phyloP scores from a whole-genome alignment of 345 rosid genomes.

The Geranium rotundifolium region DNA sequence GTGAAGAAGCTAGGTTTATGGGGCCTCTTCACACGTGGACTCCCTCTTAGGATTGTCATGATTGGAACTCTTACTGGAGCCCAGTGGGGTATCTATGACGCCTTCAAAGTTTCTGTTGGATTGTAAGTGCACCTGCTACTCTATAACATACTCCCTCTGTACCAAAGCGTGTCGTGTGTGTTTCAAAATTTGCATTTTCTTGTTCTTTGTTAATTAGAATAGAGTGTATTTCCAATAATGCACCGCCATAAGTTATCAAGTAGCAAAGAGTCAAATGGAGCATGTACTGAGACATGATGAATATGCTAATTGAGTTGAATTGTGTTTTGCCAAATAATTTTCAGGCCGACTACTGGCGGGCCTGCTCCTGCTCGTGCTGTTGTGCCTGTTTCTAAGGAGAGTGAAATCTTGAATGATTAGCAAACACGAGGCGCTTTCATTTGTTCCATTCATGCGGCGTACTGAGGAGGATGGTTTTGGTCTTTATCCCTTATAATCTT shows the following conservation, averaged over 20 bases:
- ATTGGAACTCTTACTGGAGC: conserved; percentile 91
- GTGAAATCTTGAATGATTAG: too few relatives aligned
- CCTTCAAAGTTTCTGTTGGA: conserved; percentile 84
- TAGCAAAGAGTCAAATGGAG: too few relatives aligned
- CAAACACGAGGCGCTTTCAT: too few relatives aligned
- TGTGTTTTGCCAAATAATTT: conserved; percentile 3
- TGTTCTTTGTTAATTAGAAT: too few relatives aligned
- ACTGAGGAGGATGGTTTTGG: conserved; percentile 25
- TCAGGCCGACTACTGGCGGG: conserved; percentile 98
- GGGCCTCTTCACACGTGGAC: conserved; percentile 87
- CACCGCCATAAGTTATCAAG: too few relatives aligned
- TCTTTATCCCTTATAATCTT: conserved; percentile 16
- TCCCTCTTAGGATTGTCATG: conserved; percentile 91
- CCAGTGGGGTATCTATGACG: conserved; percentile 91
- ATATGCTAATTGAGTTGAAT: not conserved
- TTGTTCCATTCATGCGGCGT: too few relatives aligned
- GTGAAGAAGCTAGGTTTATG: conserved; percentile 53
- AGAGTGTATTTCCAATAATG: too few relatives aligned
- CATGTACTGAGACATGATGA: too few relatives aligned
- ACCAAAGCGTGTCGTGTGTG: too few relatives aligned
- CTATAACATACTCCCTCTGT: not conserved
- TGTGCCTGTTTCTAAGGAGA: conserved; percentile 33
- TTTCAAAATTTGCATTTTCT: too few relatives aligned
- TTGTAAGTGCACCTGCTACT: conserved; percentile 44
- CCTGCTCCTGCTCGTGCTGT: conserved; percentile 36